These are phyloP conservation scores for Tuber melanosporum DNA, from an alignment of 495 filamentous ascomycete species.

Conservation along the genomic window DNA sequence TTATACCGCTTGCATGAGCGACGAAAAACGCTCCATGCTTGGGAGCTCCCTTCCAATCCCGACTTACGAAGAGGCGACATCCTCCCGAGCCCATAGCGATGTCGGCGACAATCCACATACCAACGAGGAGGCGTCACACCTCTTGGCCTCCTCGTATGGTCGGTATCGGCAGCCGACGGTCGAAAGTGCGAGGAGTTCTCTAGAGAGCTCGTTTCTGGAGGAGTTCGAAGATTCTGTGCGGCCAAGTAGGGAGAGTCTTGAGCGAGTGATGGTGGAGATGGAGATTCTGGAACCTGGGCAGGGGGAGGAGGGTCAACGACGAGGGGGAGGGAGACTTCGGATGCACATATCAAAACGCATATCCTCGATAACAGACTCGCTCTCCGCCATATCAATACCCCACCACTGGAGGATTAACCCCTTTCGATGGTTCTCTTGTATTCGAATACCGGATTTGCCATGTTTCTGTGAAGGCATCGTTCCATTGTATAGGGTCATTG, in stretches of 20 bases:
- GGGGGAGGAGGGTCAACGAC: conserved; percentile 40
- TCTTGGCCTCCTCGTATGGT: conserved; percentile 19
- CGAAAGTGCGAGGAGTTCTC: conserved; percentile 59
- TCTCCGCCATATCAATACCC: conserved; percentile 45
- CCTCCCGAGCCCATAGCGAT: conserved; percentile 54
- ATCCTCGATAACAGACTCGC: conserved; percentile 49
- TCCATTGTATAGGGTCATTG: conserved; percentile 63
- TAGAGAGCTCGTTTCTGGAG: conserved; percentile 47
- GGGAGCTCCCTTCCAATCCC: conserved; percentile 66
- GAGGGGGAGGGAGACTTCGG: conserved; percentile 48
- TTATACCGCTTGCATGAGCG: conserved; percentile 21
- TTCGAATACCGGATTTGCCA: conserved; percentile 36
- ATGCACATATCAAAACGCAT: conserved; percentile 48
- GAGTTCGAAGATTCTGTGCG: conserved; percentile 44
- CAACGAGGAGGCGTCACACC: conserved; percentile 39
- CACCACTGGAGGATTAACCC: conserved; percentile 37
- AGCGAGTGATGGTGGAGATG: conserved; percentile 80
- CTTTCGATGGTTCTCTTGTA: conserved; percentile 33
- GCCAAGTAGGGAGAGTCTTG: conserved; percentile 50
- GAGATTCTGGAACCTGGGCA: conserved; percentile 70
- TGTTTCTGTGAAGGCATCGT: conserved; percentile 43
- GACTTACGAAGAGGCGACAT: conserved; percentile 84
- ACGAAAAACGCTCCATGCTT: conserved; percentile 39
- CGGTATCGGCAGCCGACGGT: conserved; percentile 72
- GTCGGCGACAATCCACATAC: conserved; percentile 25